phyloP scores from a whole-genome alignment of 768 basidiomycete species.

The Tricholoma matsutake region DNA sequence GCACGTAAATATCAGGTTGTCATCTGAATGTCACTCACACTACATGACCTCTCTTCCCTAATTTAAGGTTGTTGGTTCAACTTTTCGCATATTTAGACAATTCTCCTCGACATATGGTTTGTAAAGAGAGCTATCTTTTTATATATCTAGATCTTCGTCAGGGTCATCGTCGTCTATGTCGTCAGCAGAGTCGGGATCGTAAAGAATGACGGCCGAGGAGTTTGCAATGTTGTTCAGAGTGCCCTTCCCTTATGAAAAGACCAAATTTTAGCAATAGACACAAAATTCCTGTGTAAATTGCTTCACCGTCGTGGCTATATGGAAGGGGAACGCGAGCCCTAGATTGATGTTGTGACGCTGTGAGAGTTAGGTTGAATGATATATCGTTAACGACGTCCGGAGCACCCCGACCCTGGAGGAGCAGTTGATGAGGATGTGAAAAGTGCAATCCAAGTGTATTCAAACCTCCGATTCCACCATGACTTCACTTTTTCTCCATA shows the following conservation, averaged over 20 bases:
- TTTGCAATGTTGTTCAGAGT: conserved; percentile 15
- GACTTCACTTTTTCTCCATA: conserved; percentile 29
- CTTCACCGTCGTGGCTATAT: conserved; percentile 80
- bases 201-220: conserved; percentile 58
- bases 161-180: conserved; percentile 96
- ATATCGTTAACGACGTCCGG: conserved; percentile 64
- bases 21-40: not conserved
- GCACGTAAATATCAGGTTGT: not conserved
- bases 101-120: too few species aligned
- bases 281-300: not conserved
- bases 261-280: not conserved
- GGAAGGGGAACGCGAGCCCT: conserved; percentile 84
- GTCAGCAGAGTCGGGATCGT: conserved; percentile 92
- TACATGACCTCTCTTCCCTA: not conserved
- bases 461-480: conserved; percentile 26
- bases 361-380: conserved; percentile 88
- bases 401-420: conserved; percentile 25
- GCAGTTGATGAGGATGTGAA: not conserved
- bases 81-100: not conserved
- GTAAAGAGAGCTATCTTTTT: not conserved
- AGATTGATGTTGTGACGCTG: conserved; percentile 74
- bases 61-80: not conserved
- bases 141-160: conserved; percentile 91
- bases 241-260: conserved; percentile 31
- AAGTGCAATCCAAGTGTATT: not conserved